Conservation (phyloP, 31 red algal species). For the Bonnemaisonia californica region DNA sequence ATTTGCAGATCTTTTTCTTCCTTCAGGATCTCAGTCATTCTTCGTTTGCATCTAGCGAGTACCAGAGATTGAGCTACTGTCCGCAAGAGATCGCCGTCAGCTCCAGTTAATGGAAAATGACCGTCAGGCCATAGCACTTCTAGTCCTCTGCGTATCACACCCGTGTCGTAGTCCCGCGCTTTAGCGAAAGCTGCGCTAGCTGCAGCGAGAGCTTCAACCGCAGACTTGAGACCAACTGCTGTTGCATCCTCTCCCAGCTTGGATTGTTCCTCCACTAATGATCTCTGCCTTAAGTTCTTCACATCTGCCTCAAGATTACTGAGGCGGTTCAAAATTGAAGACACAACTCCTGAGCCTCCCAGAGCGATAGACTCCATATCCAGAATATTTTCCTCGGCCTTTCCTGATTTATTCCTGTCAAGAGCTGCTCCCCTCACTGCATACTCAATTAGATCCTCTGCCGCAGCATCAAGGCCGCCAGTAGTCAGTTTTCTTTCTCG, state of each 20-base stretch:
- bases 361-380: slow-evolving; percentile 6
- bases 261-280: slow-evolving; percentile 11
- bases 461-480: slow-evolving; percentile 14
- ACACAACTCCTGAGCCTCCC: slow-evolving; percentile 9
- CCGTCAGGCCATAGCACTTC: slow-evolving; percentile 29
- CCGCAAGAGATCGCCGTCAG: slow-evolving; percentile 36
- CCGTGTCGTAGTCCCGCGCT: slow-evolving; percentile 24
- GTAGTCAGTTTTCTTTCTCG: background rate
- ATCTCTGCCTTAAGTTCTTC: background rate
- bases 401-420: background rate
- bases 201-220: slow-evolving; percentile 39
- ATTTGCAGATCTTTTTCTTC: background rate
- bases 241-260: slow-evolving; percentile 34
- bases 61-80: slow-evolving; percentile 38
- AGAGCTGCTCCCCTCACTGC: slow-evolving; percentile 1
- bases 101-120: slow-evolving; percentile 20
- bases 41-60: slow-evolving; percentile 22
- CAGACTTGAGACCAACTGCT: slow-evolving; percentile 40
- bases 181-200: slow-evolving; percentile 26
- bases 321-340: slow-evolving; percentile 34
- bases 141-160: slow-evolving; percentile 19
- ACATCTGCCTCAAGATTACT: slow-evolving; percentile 33
- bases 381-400: background rate
- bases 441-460: slow-evolving; percentile 28
- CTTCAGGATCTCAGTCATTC: background rate